Evolutionary conservation across 768 basidiomycete species (phyloP).

Genomic region (Amylocystis lapponica): DNA sequence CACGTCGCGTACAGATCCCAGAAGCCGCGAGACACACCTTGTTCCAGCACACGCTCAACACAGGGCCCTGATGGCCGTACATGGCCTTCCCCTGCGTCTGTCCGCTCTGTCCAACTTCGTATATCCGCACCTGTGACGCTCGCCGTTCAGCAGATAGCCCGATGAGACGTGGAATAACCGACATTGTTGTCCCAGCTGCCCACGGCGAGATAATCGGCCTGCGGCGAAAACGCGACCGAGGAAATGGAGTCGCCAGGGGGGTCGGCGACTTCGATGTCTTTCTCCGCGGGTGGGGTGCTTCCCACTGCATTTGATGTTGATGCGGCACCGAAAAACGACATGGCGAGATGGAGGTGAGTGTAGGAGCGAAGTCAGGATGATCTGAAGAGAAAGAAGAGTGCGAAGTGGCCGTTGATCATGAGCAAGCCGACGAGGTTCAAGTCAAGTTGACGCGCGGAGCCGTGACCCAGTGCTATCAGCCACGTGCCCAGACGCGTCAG

Average conservation of each 20-base stretch:
- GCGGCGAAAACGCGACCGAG: slow-evolving; percentile 75
- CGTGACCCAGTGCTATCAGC: neutral
- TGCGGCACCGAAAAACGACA: neutral
- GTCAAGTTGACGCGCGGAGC: neutral
- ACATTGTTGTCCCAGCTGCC: slow-evolving; percentile 95
- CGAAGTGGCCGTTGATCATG: neutral
- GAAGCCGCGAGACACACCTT: slow-evolving; percentile 45
- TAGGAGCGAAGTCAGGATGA: neutral
- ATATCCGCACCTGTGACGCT: slow-evolving; percentile 71
- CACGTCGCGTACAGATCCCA: neutral
- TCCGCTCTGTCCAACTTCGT: slow-evolving; percentile 78
- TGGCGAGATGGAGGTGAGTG: neutral
- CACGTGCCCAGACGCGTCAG: neutral
- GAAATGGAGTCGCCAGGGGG: slow-evolving; percentile 88
- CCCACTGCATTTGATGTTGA: neutral
- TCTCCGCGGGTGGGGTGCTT: slow-evolving; percentile 41
- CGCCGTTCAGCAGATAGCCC: neutral
- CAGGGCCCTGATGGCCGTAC: slow-evolving; percentile 88
- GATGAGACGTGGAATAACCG: slow-evolving; percentile 17
- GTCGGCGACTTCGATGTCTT: slow-evolving; percentile 77
- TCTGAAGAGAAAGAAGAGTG: neutral
- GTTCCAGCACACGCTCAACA: slow-evolving; percentile 86
- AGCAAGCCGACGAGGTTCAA: neutral
- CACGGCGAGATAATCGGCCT: slow-evolving; percentile 86
- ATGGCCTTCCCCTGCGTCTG: slow-evolving; percentile 86